Conservation (phyloP, 108 stramenopile genomes). For the Seminavis robusta region DNA sequence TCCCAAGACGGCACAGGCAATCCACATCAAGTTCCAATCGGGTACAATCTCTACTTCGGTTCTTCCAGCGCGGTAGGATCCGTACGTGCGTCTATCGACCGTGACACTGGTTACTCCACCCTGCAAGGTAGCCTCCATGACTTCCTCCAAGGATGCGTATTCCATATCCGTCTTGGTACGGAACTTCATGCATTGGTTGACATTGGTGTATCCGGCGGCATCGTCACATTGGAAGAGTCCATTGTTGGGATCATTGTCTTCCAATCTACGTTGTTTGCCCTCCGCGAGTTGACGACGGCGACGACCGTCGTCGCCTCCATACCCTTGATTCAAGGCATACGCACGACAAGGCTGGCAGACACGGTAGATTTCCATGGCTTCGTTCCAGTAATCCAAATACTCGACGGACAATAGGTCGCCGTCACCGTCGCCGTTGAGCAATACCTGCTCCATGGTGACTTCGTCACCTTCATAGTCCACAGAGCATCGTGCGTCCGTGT, state of each 20-base stretch:
- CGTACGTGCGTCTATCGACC: no score
- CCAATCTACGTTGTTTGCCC: no score
- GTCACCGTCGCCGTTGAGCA: background rate
- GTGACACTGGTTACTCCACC: no score
- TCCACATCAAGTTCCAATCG: no score
- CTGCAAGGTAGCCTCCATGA: slow-evolving; percentile 38
- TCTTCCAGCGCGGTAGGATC: no score
- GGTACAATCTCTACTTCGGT: no score
- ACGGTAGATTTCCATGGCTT: slow-evolving; percentile 43
- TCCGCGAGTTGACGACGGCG: slow-evolving; percentile 2
- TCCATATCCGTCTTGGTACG: slow-evolving; percentile 34
- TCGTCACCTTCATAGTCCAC: slow-evolving; percentile 26
- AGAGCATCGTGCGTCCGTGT: slow-evolving; percentile 45
- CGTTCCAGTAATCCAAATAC: slow-evolving; percentile 35
- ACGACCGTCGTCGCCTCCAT: background rate
- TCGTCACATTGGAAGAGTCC: slow-evolving; percentile 52
- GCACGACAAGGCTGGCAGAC: slow-evolving; percentile 50
- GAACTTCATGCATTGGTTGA: slow-evolving; percentile 69
- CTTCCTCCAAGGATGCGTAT: slow-evolving; percentile 36
- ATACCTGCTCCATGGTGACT: background rate
- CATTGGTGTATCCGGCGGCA: slow-evolving; percentile 53
- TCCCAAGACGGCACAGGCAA: no score
- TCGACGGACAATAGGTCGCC: slow-evolving; percentile 18
- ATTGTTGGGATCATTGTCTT: slow-evolving; percentile 22
- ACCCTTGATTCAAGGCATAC: slow-evolving; percentile 46